Evolutionary conservation across 495 filamentous ascomycete genomes (phyloP).

Genomic region (Cryomyces minteri): DNA sequence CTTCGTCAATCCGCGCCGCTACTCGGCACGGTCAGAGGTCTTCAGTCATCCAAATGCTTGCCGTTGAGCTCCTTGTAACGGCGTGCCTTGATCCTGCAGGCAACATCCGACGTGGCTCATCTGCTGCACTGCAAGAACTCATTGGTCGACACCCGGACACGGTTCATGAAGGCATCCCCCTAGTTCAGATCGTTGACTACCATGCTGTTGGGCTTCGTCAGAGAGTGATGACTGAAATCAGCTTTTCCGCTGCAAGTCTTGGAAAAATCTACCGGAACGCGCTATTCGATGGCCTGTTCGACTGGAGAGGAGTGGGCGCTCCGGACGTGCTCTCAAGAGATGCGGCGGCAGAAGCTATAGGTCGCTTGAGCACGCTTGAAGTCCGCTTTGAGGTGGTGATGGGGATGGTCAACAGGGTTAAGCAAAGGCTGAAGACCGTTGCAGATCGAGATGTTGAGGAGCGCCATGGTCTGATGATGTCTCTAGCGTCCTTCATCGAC

Average conservation of each 20-base stretch:
- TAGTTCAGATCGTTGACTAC: conserved; percentile 85
- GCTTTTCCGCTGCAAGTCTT: conserved; percentile 42
- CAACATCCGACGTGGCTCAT: conserved; percentile 81
- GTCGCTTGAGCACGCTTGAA: conserved; percentile 28
- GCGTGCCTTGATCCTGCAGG: conserved; percentile 80
- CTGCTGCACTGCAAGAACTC: conserved; percentile 85
- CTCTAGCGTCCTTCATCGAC: conserved; percentile 10
- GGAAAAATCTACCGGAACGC: conserved; percentile 49
- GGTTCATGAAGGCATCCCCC: conserved; percentile 56
- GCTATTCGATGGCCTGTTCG: conserved; percentile 50
- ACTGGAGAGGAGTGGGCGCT: conserved; percentile 74
- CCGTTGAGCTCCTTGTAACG: conserved; percentile 58
- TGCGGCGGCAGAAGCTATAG: conserved; percentile 50
- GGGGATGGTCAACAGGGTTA: conserved; percentile 9
- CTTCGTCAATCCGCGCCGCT: conserved; percentile 6
- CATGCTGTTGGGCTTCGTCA: conserved; percentile 78
- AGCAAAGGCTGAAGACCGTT: background rate
- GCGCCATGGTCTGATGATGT: conserved; percentile 15
- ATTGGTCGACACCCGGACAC: conserved; percentile 82
- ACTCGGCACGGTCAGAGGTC: conserved; percentile 1
- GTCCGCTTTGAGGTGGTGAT: background rate
- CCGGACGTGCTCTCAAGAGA: conserved; percentile 53
- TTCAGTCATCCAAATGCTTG: conserved; percentile 55
- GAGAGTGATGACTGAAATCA: conserved; percentile 60
- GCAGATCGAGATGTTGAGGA: conserved; percentile 10